Base-by-base conservation (phyloP, 306 rosid species). In the Adenanthera pavonina region DNA sequence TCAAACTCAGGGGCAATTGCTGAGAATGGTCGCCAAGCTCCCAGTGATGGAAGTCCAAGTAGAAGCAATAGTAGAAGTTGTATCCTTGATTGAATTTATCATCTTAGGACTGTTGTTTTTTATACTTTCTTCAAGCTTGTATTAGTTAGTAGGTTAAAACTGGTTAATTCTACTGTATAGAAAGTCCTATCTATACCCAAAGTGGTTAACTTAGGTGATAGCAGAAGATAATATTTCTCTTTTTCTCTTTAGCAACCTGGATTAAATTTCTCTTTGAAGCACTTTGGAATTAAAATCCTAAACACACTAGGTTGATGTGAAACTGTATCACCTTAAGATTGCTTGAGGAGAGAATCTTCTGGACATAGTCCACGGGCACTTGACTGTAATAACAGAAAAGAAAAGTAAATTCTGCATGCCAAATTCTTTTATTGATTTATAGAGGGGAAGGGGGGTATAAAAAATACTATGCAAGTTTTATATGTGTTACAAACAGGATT, bases 11-110 rank as follows among this genome's bases (percentile, higher is more conserved):
- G 67, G 41, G 81, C 76, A 70, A 79, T 8, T 68, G 38, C 67
- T 44, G 87, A 87, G 62, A 86, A 84, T 71, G 92, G 88, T 84
- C 20, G 13, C 33, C 69, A 72, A 66, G 51, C 86, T 30, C 77
- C 79, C 69, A 59, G 53, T 61, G 89, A 74, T 69, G 81, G 72
- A 25, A 84, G 74, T 64, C 71, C 79, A 44, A 48, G 54, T 5
- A 78, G 85, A 75, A 86, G 82, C 74, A 78, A 61, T 67, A 87
- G 49, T 73, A 87, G 84, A 84, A 83, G 78, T 70, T 74, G 92
- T 89, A 91, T 87, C 90, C 88, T 93, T 81, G 77, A 52, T 71
- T 53, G 80, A 59, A 78, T 48, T 69, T 69, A 5, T 69, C 52
- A 53, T 70, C 51, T 61, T 38, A 67, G 51, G 66, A 16, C 73